Conservation (phyloP, 495 filamentous ascomycete species). For the Neurospora sp. region DNA sequence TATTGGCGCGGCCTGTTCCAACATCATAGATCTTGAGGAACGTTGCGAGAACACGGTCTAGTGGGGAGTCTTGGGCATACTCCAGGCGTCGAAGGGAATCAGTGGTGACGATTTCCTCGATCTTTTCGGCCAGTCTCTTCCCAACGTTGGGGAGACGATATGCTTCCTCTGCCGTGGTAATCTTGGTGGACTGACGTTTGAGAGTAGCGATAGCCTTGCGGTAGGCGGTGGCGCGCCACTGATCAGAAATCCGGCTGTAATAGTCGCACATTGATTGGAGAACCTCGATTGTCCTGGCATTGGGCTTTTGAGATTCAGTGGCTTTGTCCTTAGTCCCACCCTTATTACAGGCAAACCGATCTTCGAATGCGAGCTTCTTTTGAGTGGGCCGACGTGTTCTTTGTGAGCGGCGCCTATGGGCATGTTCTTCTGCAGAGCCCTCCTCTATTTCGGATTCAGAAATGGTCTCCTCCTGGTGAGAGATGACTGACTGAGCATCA, state of each 20-base stretch:
- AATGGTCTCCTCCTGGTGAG: constrained; percentile 1
- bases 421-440: constrained; percentile 16
- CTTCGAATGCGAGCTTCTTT: constrained; percentile 21
- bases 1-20: constrained; percentile 57
- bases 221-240: constrained; percentile 75
- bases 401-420: constrained; percentile 11
- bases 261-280: constrained; percentile 76
- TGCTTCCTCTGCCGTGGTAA: constrained; percentile 62
- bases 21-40: constrained; percentile 79
- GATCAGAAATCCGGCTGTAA: constrained; percentile 63
- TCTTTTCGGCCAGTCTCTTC: constrained; percentile 67
- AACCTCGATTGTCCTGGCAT: constrained; percentile 65
- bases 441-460: constrained; percentile 8
- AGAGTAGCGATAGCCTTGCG: constrained; percentile 70
- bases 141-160: constrained; percentile 62
- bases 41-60: constrained; percentile 49
- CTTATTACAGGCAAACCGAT: constrained; percentile 34
- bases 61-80: constrained; percentile 50
- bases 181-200: constrained; percentile 52
- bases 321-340: constrained; percentile 27
- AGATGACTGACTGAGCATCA: constrained; percentile 14
- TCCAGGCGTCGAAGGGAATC: constrained; percentile 67
- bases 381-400: neutral
- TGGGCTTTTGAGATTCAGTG: constrained; percentile 38
- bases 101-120: constrained; percentile 79